phyloP scores from a whole-genome alignment of 1,284 basidiomycete species.

The Cutaneotrichosporon cutaneum region DNA sequence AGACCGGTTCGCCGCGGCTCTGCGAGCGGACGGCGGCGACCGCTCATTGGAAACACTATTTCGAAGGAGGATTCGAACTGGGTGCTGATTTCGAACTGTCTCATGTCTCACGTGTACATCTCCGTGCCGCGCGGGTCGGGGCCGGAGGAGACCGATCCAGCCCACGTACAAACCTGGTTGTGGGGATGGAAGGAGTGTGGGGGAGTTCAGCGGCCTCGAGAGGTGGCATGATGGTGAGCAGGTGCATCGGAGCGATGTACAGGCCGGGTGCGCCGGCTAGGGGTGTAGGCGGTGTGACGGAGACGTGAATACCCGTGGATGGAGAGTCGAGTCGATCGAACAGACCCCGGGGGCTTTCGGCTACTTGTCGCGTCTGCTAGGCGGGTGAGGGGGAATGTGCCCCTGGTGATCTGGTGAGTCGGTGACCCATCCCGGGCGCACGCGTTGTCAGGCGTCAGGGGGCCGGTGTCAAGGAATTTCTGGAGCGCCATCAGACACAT shows the following conservation, averaged over 20 bases:
- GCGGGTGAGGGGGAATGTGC: background rate
- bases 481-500: background rate
- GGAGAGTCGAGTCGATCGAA: slow-evolving; percentile 3
- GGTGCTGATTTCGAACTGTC: background rate
- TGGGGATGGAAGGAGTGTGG: background rate
- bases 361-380: background rate
- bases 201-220: background rate
- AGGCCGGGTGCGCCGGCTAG: background rate
- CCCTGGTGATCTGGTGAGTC: background rate
- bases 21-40: no score
- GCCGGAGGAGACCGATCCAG: background rate
- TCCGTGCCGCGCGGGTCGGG: background rate
- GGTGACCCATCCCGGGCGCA: background rate
- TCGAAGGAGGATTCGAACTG: background rate
- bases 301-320: background rate
- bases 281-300: background rate
- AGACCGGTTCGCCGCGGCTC: no score
- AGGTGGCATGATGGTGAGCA: background rate
- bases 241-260: background rate
- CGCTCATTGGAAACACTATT: no score
- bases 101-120: background rate
- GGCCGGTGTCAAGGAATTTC: background rate
- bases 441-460: background rate
- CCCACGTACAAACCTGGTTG: background rate
- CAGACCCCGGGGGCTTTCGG: background rate